A percentile compares a stretch with the other conserved stretches of the same genome.
Conservation (phyloP, 164 flowering plant species). For the Houttuynia cordata region DNA sequence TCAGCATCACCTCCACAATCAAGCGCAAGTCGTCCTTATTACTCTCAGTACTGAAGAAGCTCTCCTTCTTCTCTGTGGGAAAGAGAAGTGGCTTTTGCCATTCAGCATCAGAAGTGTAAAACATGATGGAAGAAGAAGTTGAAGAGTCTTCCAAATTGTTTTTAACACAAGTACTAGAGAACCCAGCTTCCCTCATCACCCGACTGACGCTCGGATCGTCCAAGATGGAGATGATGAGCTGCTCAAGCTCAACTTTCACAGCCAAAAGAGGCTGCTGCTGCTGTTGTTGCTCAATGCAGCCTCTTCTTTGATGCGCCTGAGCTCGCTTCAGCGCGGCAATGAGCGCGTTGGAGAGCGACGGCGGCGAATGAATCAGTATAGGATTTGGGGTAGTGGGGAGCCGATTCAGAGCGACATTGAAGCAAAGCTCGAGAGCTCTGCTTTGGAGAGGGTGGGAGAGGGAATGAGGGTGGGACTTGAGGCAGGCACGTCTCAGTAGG, state of each 20-base stretch:
- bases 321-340: conserved; percentile 92
- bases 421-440: conserved; percentile 94
- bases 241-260: conserved; percentile 76
- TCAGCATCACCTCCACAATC: conserved; percentile 45
- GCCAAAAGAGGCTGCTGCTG: conserved; percentile 42
- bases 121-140: conserved; percentile 36
- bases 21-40: conserved; percentile 38
- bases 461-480: conserved; percentile 57
- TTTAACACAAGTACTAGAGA: conserved; percentile 70
- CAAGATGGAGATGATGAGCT: conserved; percentile 73
- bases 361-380: conserved; percentile 45
- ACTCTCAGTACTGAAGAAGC: conserved; percentile 10
- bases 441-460: conserved; percentile 65
- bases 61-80: conserved; percentile 30
- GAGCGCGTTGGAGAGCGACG: conserved; percentile 82
- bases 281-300: conserved; percentile 61
- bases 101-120: conserved; percentile 31
- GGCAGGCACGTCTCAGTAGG: conserved; percentile 64
- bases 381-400: conserved; percentile 63
- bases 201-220: conserved; percentile 96
- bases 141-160: conserved; percentile 56
- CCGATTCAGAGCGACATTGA: conserved; percentile 88
- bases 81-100: conserved; percentile 50
- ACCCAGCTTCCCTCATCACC: conserved; percentile 96
- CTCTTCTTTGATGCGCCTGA: conserved; percentile 80